Evolutionary conservation across 176 grass and related monocot species (phyloP).

Genomic region (Bonia amplexicaulis): DNA sequence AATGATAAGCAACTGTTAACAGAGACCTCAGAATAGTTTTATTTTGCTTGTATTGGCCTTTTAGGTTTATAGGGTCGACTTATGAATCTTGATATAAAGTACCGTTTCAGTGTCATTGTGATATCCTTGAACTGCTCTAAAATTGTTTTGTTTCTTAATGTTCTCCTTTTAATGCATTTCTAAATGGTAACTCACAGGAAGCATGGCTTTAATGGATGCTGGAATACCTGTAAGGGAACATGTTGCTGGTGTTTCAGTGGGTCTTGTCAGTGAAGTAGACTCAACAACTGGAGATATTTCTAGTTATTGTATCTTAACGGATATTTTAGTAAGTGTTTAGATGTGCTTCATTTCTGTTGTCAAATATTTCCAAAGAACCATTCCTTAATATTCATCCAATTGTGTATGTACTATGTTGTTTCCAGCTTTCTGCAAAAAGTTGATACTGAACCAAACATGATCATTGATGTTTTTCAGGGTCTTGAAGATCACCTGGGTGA

Average conservation of each 20-base stretch:
- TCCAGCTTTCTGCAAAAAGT: neutral
- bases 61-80: neutral
- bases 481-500: conserved; percentile 97
- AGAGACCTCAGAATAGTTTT: conserved; percentile 8
- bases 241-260: conserved; percentile 97
- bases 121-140: neutral
- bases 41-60: neutral
- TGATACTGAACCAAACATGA: conserved; percentile 11
- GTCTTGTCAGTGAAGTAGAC: conserved; percentile 79
- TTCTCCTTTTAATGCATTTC: conserved; percentile 16
- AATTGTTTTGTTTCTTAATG: neutral
- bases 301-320: conserved; percentile 85
- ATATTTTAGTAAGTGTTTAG: conserved; percentile 74
- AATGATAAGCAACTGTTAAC: conserved; percentile 6
- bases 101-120: neutral
- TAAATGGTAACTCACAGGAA: conserved; percentile 45
- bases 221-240: conserved; percentile 98
- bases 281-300: conserved; percentile 62
- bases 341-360: neutral
- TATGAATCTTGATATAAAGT: neutral
- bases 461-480: conserved; percentile 50
- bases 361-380: neutral
- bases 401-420: conserved; percentile 12
- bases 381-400: neutral
- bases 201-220: conserved; percentile 98